Percentiles rank a stretch among this genome's conserved stretches.
Conservation (phyloP, 306 rosid genomes). For the Cucumis sativus region DNA sequence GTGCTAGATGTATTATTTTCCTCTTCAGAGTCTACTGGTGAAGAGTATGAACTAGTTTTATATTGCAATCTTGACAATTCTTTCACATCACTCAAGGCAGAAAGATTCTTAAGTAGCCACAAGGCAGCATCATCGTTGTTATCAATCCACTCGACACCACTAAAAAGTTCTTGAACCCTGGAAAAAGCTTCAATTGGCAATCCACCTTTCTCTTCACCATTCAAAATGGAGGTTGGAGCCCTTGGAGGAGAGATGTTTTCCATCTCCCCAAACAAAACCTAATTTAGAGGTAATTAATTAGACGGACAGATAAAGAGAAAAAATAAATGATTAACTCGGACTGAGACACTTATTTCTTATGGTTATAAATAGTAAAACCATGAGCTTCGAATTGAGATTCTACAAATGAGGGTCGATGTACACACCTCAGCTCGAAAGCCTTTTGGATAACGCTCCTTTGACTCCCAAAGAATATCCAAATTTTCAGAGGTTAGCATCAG, state of each 20-base stretch:
- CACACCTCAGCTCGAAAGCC: constrained; percentile 90
- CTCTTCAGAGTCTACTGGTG: constrained; percentile 88
- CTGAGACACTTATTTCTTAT: background rate
- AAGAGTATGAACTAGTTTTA: constrained; percentile 58
- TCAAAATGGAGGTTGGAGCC: constrained; percentile 61
- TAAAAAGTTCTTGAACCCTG: constrained; percentile 91
- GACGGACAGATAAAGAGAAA: background rate
- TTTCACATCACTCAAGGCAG: constrained; percentile 60
- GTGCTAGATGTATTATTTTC: constrained; percentile 81
- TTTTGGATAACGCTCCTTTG: constrained; percentile 83
- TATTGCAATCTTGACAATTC: constrained; percentile 69
- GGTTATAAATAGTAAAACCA: background rate
- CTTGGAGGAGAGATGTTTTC: constrained; percentile 68
- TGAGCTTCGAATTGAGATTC: background rate
- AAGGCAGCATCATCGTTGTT: constrained; percentile 79
- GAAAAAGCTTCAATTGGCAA: constrained; percentile 95
- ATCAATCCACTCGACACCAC: constrained; percentile 83
- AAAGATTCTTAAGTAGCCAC: constrained; percentile 85
- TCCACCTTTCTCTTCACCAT: constrained; percentile 95
- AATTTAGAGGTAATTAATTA: constrained; percentile 7
- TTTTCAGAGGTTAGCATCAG: constrained; percentile 75
- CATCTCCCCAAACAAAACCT: constrained; percentile 95
- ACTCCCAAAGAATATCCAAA: constrained; percentile 91
- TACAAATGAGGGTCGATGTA: constrained; percentile 9
- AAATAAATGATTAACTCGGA: background rate